Evolutionary conservation across 225 moss, liverwort and hornwort species (phyloP), one percentile per base, ranked within the genome.

Genomic region (Straminergon stramineum): DNA sequence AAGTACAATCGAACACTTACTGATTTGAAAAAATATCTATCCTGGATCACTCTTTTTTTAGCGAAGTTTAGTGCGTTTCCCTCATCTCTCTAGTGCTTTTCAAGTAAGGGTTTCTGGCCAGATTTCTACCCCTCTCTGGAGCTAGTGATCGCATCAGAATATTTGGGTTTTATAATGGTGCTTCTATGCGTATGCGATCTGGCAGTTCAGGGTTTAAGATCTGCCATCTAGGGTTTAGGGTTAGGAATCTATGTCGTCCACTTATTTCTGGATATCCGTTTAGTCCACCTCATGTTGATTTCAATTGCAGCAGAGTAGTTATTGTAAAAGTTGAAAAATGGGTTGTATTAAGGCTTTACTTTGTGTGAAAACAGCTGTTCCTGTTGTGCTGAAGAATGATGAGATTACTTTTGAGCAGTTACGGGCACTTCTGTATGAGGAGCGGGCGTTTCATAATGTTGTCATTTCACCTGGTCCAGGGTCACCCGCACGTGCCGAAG

Each of bases 391-490:
- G 89, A 97, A 94, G 93, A 99, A 99, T 87, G 97, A 99, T 92
- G 99, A 94, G 88, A 92, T 99, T 66, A 94, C 92, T 17, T 99
- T 94, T 88, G 95, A 97, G 85, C 93, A 95, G 86, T 91, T 99
- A 70, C 90, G 91, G 63, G 74, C 73, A 57, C 87, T 97, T 87
- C 87, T 99, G 58, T 99, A 97, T 67, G 92, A 94, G 79, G 94
- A 97, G 86, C 95, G 95, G 79, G 95, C 96, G 81, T 99, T 99
- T 86, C 94, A 99, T 87, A 99, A 97, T 91, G 95, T 99, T 73
- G 99, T 99, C n/a, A 99, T 99, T 89, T 99, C 99, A 56, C 99
- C 99, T 57, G 99, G 99, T 84, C 99, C 99, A 81, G 99, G 99
- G 69, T 95, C 99, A 66, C 99, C 99, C 43, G 90, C 95, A 57